Evolutionary conservation across 2,329 filamentous ascomycete species (phyloP), one percentile per base, ranked within the genome.

Genomic region (Pseudopithomyces chartarum): DNA sequence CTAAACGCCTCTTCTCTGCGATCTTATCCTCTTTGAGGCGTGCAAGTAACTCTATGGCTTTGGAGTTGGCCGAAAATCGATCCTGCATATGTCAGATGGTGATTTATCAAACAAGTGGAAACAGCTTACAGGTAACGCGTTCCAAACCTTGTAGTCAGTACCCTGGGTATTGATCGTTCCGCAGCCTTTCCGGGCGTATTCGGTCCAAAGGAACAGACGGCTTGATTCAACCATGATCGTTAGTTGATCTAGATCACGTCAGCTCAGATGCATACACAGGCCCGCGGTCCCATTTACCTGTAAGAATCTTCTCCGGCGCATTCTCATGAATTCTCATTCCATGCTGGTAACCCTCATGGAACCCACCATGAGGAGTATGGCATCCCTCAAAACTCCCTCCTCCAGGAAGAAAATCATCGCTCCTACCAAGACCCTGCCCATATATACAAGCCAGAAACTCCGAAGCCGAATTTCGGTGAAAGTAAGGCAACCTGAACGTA

Each of bases 291-390:
- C 40, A 26, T 52, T 45, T 66, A 69, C 69, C 66, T 44, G 77
- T 76, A 6, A 81, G 60, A 10, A 80, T 80, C 61, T 71, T 77
- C 52, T 80, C 71, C 2, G 79, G 77, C 36, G 75, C 69, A 44
- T 75, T 78, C 54, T 77, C 74, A 48, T 80, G 78, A 2, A 78
- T 71, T 48, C 73, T 71, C 74, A 79, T 79, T 56, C 80, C 79
- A 57, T 76, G 71, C 45, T 79, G 76, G 60, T 81, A 81, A 5
- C 73, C 78, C 29, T 79, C 77, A 49, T 74, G 76, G 49, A 79
- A 79, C 1, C 73, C 73, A 34, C 74, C 74, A 48, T 76, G 74
- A 5, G 74, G 74, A 17, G 71, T 74, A 54, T 75, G 71, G n/a
- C 69, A 62, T 4, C 73, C 70, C 42, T 76, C 74, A 47, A 73